These are phyloP conservation scores for Elaphomyces granulatus DNA, from an alignment of 495 filamentous ascomycete species.

Conservation along the genomic window DNA sequence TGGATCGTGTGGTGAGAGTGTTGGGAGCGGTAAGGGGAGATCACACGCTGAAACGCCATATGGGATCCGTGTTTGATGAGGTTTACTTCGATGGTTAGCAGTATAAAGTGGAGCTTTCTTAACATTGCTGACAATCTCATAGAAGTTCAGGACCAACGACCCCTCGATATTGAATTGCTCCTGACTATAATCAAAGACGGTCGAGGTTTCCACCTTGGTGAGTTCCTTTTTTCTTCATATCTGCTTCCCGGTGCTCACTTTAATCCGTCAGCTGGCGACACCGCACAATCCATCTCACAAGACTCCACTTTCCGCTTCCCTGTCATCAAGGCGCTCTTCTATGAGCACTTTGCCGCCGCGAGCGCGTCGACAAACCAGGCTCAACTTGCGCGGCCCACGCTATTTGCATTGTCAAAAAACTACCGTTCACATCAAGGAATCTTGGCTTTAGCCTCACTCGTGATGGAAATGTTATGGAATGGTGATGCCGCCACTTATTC, in stretches of 20 bases:
- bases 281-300: slow-evolving; percentile 31
- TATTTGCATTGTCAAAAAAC: slow-evolving; percentile 22
- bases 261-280: slow-evolving; percentile 23
- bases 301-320: slow-evolving; percentile 30
- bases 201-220: slow-evolving; percentile 27
- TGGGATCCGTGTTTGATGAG: slow-evolving; percentile 24
- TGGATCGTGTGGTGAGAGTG: slow-evolving; percentile 20
- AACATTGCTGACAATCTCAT: slow-evolving; percentile 3
- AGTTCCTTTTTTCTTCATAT: background rate
- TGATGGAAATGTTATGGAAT: no score
- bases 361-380: slow-evolving; percentile 6
- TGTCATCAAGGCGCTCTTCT: slow-evolving; percentile 27
- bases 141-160: slow-evolving; percentile 31
- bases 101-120: background rate
- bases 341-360: slow-evolving; percentile 15
- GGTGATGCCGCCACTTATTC: no score
- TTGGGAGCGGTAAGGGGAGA: slow-evolving; percentile 8
- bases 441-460: slow-evolving; percentile 23
- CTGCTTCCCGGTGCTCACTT: background rate
- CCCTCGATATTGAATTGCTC: slow-evolving; percentile 24
- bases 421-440: slow-evolving; percentile 34
- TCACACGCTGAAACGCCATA: slow-evolving; percentile 5
- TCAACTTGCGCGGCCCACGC: slow-evolving; percentile 12
- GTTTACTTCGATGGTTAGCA: slow-evolving; percentile 32
- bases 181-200: slow-evolving; percentile 19